A percentile compares a stretch with the other conserved stretches of the same genome.
Evolutionary conservation across 805 yeast genomes (phyloP).

Genomic region (Myxozyma neglecta): DNA sequence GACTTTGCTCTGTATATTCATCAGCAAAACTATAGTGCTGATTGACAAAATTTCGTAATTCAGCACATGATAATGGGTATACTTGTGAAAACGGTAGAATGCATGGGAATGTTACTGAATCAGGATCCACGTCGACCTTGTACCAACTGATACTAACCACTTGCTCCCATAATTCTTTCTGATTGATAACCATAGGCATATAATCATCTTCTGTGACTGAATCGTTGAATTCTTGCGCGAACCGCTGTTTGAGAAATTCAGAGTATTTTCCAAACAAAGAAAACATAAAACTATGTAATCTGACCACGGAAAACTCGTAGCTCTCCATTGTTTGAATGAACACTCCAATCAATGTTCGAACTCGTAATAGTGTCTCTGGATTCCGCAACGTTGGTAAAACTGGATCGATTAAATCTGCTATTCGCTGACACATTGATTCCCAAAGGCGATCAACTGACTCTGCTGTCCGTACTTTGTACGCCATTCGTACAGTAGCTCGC

Average conservation of each 20-base stretch:
- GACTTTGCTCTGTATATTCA: conserved; percentile 62
- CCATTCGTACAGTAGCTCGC: conserved; percentile 56
- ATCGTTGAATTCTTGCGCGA: conserved; percentile 59
- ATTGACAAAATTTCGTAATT: conserved; percentile 63
- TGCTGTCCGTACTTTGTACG: conserved; percentile 65
- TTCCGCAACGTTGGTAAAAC: conserved; percentile 43
- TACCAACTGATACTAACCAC: conserved; percentile 72
- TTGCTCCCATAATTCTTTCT: conserved; percentile 58
- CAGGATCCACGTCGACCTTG: conserved; percentile 44
- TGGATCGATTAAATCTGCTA: conserved; percentile 34
- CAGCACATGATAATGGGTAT: conserved; percentile 82
- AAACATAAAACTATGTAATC: conserved; percentile 62
- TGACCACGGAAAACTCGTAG: conserved; percentile 58
- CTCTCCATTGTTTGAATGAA: conserved; percentile 73
- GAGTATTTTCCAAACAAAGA: conserved; percentile 61
- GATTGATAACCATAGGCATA: conserved; percentile 77
- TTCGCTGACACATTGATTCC: conserved; percentile 56
- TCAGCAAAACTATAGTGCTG: conserved; percentile 65
- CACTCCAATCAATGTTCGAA: conserved; percentile 65
- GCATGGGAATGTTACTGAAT: conserved; percentile 48
- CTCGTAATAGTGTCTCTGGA: conserved; percentile 46
- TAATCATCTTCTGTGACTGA: conserved; percentile 78
- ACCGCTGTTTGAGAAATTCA: conserved; percentile 53
- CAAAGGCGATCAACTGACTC: conserved; percentile 69
- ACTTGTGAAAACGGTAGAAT: conserved; percentile 85